These are phyloP conservation scores for Toxoplasma gondii DNA, from an alignment of 169 alveolate genomes.

Conservation along the genomic window DNA sequence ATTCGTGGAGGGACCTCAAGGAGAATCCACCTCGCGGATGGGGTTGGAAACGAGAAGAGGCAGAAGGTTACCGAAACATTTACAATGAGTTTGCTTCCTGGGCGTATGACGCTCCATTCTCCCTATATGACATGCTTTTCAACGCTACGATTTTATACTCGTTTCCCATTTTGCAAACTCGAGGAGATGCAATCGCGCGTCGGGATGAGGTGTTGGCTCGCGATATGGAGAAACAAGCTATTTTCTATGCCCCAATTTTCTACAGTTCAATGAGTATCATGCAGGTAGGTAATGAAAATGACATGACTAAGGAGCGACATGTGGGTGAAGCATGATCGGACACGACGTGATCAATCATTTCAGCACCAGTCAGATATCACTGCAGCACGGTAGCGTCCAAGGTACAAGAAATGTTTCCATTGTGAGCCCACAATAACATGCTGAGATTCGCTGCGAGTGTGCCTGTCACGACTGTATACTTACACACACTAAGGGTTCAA, in stretches of 20 bases:
- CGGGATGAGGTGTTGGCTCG: neutral
- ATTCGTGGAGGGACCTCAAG: neutral
- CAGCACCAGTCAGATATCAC: no score
- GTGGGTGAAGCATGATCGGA: neutral
- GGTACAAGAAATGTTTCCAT: no score
- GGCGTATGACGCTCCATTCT: neutral
- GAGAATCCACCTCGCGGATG: neutral
- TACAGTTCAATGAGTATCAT: neutral
- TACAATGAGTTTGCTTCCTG: neutral
- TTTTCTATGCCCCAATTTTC: conserved; percentile 25
- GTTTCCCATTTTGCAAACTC: neutral
- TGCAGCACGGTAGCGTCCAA: no score
- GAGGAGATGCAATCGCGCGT: neutral
- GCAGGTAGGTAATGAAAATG: neutral
- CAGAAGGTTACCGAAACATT: neutral
- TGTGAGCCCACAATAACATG: no score
- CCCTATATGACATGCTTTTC: neutral
- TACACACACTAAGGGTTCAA: no score
- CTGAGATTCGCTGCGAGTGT: no score
- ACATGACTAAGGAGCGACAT: neutral
- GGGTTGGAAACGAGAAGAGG: conserved; percentile 16
- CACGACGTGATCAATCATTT: no score
- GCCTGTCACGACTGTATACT: no score
- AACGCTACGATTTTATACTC: neutral
- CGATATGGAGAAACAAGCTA: conserved; percentile 16